Conservation (phyloP, 768 basidiomycete species). For the Mycena epipterygia region DNA sequence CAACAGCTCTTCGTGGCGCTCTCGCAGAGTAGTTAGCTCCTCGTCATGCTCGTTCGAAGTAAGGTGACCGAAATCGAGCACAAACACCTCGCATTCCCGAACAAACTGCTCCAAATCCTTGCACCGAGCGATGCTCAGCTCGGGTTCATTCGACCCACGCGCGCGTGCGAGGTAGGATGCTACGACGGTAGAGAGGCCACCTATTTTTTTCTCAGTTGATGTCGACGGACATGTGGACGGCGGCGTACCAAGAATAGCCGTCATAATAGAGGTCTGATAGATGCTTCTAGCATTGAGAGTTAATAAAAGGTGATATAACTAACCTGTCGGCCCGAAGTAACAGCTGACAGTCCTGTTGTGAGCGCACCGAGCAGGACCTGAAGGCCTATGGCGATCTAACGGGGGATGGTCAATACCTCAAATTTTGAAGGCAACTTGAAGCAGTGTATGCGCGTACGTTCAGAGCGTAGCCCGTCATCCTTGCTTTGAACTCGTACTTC, state of each 20-base stretch:
- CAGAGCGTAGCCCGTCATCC: slow-evolving; percentile 27
- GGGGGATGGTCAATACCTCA: slow-evolving; percentile 52
- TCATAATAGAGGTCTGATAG: slow-evolving; percentile 34
- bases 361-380: slow-evolving; percentile 77
- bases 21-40: slow-evolving; percentile 52
- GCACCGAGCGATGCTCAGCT: slow-evolving; percentile 66
- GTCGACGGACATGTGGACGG: not conserved
- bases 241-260: slow-evolving; percentile 54
- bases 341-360: slow-evolving; percentile 74
- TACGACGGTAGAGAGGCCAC: slow-evolving; percentile 76
- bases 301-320: not conserved
- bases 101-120: slow-evolving; percentile 78
- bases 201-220: slow-evolving; percentile 45
- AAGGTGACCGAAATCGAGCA: slow-evolving; percentile 67
- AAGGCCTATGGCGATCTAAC: slow-evolving; percentile 68
- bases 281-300: not conserved
- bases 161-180: slow-evolving; percentile 81
- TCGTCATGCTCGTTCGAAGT: slow-evolving; percentile 51
- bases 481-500: slow-evolving; percentile 62
- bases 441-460: slow-evolving; percentile 16
- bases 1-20: slow-evolving; percentile 62
- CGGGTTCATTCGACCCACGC: slow-evolving; percentile 79
- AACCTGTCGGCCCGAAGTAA: slow-evolving; percentile 57
- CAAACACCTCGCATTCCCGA: slow-evolving; percentile 70
- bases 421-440: not conserved